Conservation (phyloP, 805 yeast species). For the Starmerella floricola region DNA sequence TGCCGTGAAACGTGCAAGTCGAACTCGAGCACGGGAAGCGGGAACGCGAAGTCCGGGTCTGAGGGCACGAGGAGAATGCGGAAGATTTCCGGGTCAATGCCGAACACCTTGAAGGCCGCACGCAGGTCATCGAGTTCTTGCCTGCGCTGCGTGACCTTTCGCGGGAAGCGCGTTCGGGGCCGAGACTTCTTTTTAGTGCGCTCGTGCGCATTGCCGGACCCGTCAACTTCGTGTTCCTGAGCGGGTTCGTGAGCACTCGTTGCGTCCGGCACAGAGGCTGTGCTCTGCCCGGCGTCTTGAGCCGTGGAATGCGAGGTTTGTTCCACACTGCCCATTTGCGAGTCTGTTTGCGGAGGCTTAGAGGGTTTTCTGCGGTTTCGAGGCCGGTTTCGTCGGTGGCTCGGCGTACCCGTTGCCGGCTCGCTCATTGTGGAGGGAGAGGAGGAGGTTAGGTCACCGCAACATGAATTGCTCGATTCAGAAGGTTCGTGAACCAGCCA, state of each 20-base stretch:
- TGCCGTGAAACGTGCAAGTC: conserved; percentile 42
- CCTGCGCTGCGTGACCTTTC: conserved; percentile 18
- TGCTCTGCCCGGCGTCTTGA: no score
- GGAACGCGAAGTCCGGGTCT: conserved; percentile 66
- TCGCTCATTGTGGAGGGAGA: no score
- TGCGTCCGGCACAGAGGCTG: no score
- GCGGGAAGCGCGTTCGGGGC: conserved; percentile 3
- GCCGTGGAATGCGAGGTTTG: not conserved
- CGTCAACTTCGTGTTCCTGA: no score
- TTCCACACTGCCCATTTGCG: no score
- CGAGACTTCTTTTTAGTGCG: not conserved
- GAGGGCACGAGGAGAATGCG: conserved; percentile 34
- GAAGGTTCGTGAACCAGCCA: no score
- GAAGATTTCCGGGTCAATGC: conserved; percentile 18
- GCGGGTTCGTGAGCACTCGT: no score
- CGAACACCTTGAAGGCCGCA: conserved; percentile 9
- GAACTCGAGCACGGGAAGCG: conserved; percentile 41
- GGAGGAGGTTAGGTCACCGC: no score
- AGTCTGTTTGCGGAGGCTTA: no score
- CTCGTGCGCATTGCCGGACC: no score
- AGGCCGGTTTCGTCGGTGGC: not conserved
- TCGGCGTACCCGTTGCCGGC: not conserved
- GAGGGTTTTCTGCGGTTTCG: not conserved
- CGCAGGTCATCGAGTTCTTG: conserved; percentile 18
- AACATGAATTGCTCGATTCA: not conserved